Evolutionary conservation across 2,329 filamentous ascomycete genomes (phyloP).

Genomic region (Eutypa lata): DNA sequence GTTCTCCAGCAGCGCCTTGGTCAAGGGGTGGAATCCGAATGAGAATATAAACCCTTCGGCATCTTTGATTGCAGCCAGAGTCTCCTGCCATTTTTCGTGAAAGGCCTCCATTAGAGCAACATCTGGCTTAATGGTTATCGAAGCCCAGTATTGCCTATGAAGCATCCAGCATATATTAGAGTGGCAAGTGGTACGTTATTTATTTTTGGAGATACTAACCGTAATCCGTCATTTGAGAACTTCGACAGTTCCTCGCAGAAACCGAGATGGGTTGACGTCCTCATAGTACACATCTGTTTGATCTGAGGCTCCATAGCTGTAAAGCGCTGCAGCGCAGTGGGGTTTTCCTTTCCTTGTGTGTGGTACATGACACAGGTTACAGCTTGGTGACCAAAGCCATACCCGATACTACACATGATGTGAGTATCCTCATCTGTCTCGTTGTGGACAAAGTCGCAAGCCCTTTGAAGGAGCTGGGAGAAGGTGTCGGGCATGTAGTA

Average conservation of each 20-base stretch:
- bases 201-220: slow-evolving; percentile 2
- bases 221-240: slow-evolving; percentile 6
- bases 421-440: slow-evolving; percentile 14
- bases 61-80: slow-evolving; percentile 11
- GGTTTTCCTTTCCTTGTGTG: slow-evolving; percentile 13
- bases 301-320: slow-evolving; percentile 15
- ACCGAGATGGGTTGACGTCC: slow-evolving; percentile 12
- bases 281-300: slow-evolving; percentile 12
- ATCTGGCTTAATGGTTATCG: slow-evolving; percentile 10
- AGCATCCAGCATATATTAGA: background rate
- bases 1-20: slow-evolving; percentile 12
- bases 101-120: slow-evolving; percentile 11
- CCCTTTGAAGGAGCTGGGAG: slow-evolving; percentile 7
- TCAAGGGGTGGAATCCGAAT: slow-evolving; percentile 16
- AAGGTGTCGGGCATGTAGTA: slow-evolving; percentile 15
- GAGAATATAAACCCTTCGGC: slow-evolving; percentile 17
- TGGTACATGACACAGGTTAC: slow-evolving; percentile 17
- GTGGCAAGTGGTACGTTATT: background rate
- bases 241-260: slow-evolving; percentile 12
- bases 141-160: slow-evolving; percentile 12
- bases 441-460: slow-evolving; percentile 13
- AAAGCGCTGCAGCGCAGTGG: slow-evolving; percentile 13
- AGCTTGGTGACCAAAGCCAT: slow-evolving; percentile 12
- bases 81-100: slow-evolving; percentile 14
- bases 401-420: slow-evolving; percentile 12